A percentile compares a stretch with the other conserved stretches of the same genome.
These are phyloP conservation scores for Phylloporus sp. DNA, from an alignment of 768 basidiomycete genomes.

Conservation along the genomic window DNA sequence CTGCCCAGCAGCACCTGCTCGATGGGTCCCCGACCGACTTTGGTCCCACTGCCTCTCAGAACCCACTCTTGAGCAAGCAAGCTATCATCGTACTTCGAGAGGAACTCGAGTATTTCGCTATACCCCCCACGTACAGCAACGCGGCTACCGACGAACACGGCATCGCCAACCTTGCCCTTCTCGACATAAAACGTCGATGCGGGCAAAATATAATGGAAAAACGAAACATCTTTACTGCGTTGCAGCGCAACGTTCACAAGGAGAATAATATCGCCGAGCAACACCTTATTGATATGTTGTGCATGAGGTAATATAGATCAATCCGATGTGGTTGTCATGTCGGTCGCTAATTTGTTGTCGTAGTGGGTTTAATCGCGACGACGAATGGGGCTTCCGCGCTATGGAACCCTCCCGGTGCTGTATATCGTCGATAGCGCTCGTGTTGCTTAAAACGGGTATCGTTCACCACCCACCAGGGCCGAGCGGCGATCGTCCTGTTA, in stretches of 20 bases:
- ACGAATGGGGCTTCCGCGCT: slow-evolving; percentile 96
- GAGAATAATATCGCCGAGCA: slow-evolving; percentile 99
- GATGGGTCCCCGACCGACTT: slow-evolving; percentile 60
- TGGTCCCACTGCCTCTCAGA: slow-evolving; percentile 65
- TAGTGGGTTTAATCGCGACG: slow-evolving; percentile 93
- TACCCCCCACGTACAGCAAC: slow-evolving; percentile 66
- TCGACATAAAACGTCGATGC: slow-evolving; percentile 79
- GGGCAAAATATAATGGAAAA: slow-evolving; percentile 86
- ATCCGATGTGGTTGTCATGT: neutral
- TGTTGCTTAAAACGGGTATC: slow-evolving; percentile 96
- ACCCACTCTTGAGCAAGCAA: slow-evolving; percentile 91
- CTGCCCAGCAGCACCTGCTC: slow-evolving; percentile 73
- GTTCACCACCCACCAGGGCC: slow-evolving; percentile 53
- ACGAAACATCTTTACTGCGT: slow-evolving; percentile 91
- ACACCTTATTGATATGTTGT: slow-evolving; percentile 99
- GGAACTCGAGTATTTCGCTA: slow-evolving; percentile 97
- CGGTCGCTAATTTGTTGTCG: slow-evolving; percentile 8
- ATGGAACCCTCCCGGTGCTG: slow-evolving; percentile 95
- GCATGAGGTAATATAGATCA: slow-evolving; percentile 75
- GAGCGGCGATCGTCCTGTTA: slow-evolving; percentile 64
- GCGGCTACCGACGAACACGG: slow-evolving; percentile 73
- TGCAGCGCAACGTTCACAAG: slow-evolving; percentile 98
- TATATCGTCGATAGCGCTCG: slow-evolving; percentile 96
- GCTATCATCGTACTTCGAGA: slow-evolving; percentile 98
- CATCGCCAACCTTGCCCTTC: slow-evolving; percentile 69